phyloP scores from a whole-genome alignment of 1,139 yeast genomes.

The Saccharomyces uvarum region DNA sequence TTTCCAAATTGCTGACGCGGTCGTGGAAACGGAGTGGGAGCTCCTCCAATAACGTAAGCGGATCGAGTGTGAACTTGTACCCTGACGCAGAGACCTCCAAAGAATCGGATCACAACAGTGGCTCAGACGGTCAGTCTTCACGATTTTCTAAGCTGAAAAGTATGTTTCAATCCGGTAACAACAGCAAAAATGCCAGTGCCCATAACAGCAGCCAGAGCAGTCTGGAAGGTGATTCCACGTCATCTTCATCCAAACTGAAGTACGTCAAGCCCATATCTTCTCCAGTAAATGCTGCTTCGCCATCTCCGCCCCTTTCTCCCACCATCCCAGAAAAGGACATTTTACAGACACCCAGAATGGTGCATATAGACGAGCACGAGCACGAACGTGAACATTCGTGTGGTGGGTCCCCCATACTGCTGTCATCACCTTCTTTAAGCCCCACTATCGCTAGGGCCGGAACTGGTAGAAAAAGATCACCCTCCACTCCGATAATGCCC shows the following conservation, averaged over 20 bases:
- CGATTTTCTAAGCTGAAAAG: conserved; percentile 19
- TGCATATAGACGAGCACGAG: conserved; percentile 3
- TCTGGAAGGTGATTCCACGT: neutral
- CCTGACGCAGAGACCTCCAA: conserved; percentile 1
- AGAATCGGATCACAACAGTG: neutral
- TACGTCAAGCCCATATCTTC: conserved; percentile 7
- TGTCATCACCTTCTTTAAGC: neutral
- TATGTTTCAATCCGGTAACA: conserved; percentile 14
- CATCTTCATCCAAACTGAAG: conserved; percentile 2
- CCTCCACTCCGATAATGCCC: conserved; percentile 22
- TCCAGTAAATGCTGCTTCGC: neutral
- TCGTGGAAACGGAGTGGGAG: conserved; percentile 20
- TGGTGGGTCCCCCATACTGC: conserved; percentile 1
- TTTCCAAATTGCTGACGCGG: conserved; percentile 25
- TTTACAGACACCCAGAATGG: conserved; percentile 3
- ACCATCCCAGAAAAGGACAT: neutral
- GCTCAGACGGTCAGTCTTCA: conserved; percentile 8
- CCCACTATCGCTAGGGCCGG: conserved; percentile 1
- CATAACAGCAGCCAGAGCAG: neutral
- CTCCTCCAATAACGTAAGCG: conserved; percentile 3
- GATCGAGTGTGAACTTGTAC: neutral
- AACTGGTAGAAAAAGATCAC: conserved; percentile 17
- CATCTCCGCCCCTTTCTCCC: conserved; percentile 2
- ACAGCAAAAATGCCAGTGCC: conserved; percentile 4
- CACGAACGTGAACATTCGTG: conserved; percentile 4